Evolutionary conservation across 495 filamentous ascomycete species (phyloP).

Genomic region (Neurospora cerealis): DNA sequence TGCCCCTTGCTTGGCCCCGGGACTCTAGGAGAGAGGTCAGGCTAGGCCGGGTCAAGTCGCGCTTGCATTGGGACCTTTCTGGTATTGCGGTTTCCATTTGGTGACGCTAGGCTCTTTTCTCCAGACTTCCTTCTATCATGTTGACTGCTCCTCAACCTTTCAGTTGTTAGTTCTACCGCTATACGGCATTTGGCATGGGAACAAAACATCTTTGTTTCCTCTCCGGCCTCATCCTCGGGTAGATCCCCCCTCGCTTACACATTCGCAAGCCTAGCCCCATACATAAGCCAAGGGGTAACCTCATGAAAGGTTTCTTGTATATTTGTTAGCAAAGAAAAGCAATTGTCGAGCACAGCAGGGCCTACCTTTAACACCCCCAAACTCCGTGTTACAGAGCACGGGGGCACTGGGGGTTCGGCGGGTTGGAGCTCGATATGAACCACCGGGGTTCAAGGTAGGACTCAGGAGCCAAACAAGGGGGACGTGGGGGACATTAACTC

Average conservation of each 20-base stretch:
- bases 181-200: not conserved
- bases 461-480: not conserved
- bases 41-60: not conserved
- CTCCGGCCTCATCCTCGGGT: not conserved
- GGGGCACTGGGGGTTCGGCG: not conserved
- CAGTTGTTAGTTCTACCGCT: not conserved
- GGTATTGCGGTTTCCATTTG: not conserved
- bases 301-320: not conserved
- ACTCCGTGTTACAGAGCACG: not conserved
- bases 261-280: not conserved
- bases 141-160: not conserved
- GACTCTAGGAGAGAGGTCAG: not conserved
- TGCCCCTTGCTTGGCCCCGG: not conserved
- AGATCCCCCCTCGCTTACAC: not conserved
- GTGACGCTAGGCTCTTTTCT: not conserved
- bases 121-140: not conserved
- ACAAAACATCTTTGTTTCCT: not conserved
- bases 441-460: not conserved
- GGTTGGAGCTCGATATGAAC: not conserved
- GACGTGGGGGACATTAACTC: not conserved
- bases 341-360: not conserved
- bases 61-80: not conserved
- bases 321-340: not conserved
- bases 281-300: not conserved
- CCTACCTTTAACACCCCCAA: not conserved